Conservation (phyloP, 768 basidiomycete species). For the Grammothele lineata region DNA sequence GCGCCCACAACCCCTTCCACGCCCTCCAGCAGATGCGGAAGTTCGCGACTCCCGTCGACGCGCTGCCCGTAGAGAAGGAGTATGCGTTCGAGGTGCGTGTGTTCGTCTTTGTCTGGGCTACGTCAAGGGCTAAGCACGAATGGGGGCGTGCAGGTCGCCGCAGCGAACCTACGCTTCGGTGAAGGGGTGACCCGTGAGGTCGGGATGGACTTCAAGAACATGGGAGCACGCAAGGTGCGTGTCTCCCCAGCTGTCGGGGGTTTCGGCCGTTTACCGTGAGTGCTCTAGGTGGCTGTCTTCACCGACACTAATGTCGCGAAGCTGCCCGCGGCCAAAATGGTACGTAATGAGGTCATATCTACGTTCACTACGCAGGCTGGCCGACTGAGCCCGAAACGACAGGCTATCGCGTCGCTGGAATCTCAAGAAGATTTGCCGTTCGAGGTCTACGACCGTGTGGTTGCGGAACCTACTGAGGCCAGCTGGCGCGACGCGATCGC, state of each 20-base stretch:
- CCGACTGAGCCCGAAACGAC: background rate
- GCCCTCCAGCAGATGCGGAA: conserved; percentile 61
- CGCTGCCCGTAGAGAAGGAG: conserved; percentile 60
- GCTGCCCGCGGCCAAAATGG: conserved; percentile 78
- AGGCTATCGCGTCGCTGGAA: conserved; percentile 81
- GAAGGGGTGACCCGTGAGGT: conserved; percentile 88
- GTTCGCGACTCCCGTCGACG: conserved; percentile 74
- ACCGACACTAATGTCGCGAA: conserved; percentile 86
- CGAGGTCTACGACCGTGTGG: conserved; percentile 75
- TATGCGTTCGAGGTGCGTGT: conserved; percentile 80
- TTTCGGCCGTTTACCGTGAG: too few species aligned
- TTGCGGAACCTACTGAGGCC: conserved; percentile 89
- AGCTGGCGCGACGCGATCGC: conserved; percentile 86
- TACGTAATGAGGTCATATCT: conserved; percentile 24
- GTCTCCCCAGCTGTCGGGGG: background rate
- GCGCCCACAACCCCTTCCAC: conserved; percentile 36
- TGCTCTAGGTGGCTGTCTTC: conserved; percentile 78
- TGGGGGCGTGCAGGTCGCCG: conserved; percentile 55
- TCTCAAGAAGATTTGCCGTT: conserved; percentile 72
- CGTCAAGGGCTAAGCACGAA: too few species aligned
- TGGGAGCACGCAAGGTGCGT: conserved; percentile 82
- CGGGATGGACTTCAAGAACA: conserved; percentile 92
- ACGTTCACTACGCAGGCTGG: background rate
- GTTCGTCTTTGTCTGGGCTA: too few species aligned
- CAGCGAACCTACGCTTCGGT: conserved; percentile 84